Percentiles rank a stretch among this genome's conserved stretches.
phyloP scores from a whole-genome alignment of 164 flowering plant species.

The Platanus orientalis region DNA sequence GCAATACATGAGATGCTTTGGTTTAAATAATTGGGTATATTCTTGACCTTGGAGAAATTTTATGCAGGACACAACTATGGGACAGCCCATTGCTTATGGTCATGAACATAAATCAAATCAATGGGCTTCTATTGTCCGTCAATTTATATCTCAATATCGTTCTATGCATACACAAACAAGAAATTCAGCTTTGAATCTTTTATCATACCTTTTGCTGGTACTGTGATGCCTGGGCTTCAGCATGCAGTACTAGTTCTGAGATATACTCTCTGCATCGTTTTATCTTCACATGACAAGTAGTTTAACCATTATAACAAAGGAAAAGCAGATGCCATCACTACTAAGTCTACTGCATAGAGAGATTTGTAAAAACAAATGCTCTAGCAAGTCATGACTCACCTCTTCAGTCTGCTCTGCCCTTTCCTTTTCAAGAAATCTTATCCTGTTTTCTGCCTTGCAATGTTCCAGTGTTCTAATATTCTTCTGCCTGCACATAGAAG shows the following conservation, averaged over 20 bases:
- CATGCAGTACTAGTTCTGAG: conserved; percentile 73
- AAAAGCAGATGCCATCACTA: conserved; percentile 7
- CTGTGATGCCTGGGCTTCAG: conserved; percentile 82
- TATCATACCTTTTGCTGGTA: conserved; percentile 74
- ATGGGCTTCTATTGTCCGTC: not conserved
- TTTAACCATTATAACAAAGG: conserved; percentile 2
- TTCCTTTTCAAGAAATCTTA: conserved; percentile 54
- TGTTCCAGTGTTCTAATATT: conserved; percentile 32
- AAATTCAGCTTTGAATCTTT: not conserved
- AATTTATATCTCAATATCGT: not conserved
- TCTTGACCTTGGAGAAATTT: not conserved
- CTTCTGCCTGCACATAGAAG: conserved; percentile 30
- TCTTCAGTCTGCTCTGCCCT: conserved; percentile 48
- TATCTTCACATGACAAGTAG: conserved; percentile 36
- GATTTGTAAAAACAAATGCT: not conserved
- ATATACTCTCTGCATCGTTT: conserved; percentile 63
- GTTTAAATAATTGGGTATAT: not conserved
- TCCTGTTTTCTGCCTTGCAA: conserved; percentile 36
- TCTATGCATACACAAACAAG: not conserved
- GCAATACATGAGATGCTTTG: not conserved
- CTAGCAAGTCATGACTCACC: conserved; percentile 33
- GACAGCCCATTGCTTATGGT: not conserved
- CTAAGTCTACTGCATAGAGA: not conserved
- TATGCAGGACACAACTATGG: not conserved
- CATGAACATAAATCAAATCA: not conserved